A percentile compares a stretch with the other conserved stretches of the same genome.
These are phyloP conservation scores for Corniculantispora saksenae DNA, from an alignment of 2,329 filamentous ascomycete genomes.

Conservation along the genomic window DNA sequence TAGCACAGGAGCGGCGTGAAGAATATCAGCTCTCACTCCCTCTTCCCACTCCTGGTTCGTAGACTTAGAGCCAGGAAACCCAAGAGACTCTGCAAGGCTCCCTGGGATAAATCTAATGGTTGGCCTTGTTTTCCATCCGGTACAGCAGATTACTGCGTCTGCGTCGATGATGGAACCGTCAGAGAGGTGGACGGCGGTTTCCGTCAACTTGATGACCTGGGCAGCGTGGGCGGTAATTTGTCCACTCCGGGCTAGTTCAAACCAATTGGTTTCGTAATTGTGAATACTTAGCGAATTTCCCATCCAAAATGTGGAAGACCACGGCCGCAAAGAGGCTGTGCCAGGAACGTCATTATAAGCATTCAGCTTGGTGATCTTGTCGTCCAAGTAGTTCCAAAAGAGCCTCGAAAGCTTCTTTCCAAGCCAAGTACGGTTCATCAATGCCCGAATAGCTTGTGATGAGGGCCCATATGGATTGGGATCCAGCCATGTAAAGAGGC, in stretches of 20 bases:
- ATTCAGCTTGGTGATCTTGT: constrained; percentile 48
- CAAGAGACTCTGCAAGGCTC: constrained; percentile 20
- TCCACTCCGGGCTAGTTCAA: constrained; percentile 51
- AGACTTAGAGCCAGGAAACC: not conserved
- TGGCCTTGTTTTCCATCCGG: constrained; percentile 51
- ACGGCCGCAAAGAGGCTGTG: constrained; percentile 42
- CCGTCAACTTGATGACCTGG: constrained; percentile 44
- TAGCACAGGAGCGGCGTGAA: constrained; percentile 26
- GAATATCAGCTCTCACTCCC: constrained; percentile 21
- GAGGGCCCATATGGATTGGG: constrained; percentile 66
- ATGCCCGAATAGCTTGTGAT: constrained; percentile 45
- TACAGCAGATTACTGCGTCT: constrained; percentile 52
- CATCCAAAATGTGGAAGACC: constrained; percentile 46
- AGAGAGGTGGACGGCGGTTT: constrained; percentile 42
- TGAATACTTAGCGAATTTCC: constrained; percentile 53
- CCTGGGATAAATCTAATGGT: constrained; percentile 50
- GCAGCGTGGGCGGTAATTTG: constrained; percentile 49
- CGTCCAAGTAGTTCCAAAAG: constrained; percentile 52
- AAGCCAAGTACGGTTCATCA: constrained; percentile 52
- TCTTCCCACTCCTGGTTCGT: not conserved
- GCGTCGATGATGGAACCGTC: constrained; percentile 41
- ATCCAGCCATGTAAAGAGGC: constrained; percentile 64
- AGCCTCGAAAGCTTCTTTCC: constrained; percentile 48
- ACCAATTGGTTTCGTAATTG: constrained; percentile 53
- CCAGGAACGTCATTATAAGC: constrained; percentile 46